These are phyloP conservation scores for Clausena lansium DNA, from an alignment of 345 rosid species.

Conservation along the genomic window DNA sequence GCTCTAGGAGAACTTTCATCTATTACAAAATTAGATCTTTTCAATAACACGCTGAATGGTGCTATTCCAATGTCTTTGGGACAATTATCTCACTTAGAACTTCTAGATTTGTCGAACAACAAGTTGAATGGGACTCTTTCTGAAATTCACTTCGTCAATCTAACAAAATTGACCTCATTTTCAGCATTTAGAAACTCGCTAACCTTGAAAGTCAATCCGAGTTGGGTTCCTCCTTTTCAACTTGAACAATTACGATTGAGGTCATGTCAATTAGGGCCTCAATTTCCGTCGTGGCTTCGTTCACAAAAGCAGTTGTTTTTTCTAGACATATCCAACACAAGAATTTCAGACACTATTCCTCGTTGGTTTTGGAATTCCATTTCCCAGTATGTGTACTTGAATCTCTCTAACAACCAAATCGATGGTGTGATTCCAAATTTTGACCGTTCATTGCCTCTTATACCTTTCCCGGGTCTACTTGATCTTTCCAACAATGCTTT, in stretches of 20 bases:
- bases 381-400: neutral
- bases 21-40: neutral
- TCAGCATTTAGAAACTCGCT: neutral
- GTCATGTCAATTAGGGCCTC: neutral
- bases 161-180: neutral
- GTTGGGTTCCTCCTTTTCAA: neutral
- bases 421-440: neutral
- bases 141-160: neutral
- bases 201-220: too few relatives aligned
- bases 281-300: neutral
- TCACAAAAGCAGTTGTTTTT: neutral
- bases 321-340: neutral
- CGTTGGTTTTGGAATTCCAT: neutral
- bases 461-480: too few relatives aligned
- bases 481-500: too few relatives aligned
- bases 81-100: neutral
- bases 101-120: neutral
- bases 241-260: neutral
- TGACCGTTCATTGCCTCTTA: too few relatives aligned
- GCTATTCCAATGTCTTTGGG: neutral
- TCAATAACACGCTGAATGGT: neutral
- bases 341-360: neutral
- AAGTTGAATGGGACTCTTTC: neutral
- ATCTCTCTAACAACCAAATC: neutral
- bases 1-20: neutral